Evolutionary conservation across 2,329 filamentous ascomycete genomes (phyloP).

Genomic region (Tolypocladium pustulatum): DNA sequence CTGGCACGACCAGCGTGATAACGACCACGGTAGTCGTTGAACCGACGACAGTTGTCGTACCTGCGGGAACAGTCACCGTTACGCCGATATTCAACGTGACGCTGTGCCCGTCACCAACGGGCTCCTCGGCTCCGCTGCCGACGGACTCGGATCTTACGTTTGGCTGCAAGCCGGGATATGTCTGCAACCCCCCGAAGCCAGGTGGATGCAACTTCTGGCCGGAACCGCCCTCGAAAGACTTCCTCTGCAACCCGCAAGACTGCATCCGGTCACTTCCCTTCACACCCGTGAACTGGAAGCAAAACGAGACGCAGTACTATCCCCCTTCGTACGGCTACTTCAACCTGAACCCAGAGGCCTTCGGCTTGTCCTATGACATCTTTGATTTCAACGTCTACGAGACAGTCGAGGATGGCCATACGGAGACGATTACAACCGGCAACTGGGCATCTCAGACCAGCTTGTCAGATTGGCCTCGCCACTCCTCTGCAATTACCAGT

Average conservation of each 20-base stretch:
- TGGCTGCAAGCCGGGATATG: conserved; percentile 41
- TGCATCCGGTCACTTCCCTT: conserved; percentile 33
- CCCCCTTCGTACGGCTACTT: conserved; percentile 45
- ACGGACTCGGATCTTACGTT: conserved; percentile 34
- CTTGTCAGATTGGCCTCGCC: conserved; percentile 23
- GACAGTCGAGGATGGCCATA: conserved; percentile 22
- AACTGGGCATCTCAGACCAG: conserved; percentile 43
- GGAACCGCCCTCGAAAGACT: conserved; percentile 32
- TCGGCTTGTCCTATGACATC: conserved; percentile 53
- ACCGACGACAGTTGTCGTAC: conserved; percentile 15
- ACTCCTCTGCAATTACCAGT: neutral
- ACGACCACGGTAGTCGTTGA: conserved; percentile 17
- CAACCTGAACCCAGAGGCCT: conserved; percentile 49
- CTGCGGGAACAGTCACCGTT: conserved; percentile 16
- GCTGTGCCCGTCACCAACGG: conserved; percentile 34
- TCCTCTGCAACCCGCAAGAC: conserved; percentile 31
- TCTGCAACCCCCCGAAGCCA: conserved; percentile 43
- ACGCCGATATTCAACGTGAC: conserved; percentile 20
- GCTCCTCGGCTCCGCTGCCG: conserved; percentile 18
- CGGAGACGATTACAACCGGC: conserved; percentile 39
- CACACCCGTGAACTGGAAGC: conserved; percentile 28
- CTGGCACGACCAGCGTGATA: conserved; percentile 15
- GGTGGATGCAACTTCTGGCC: conserved; percentile 40
- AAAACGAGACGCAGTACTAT: conserved; percentile 37
- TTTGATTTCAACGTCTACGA: conserved; percentile 36